Evolutionary conservation across 176 grass and related monocot species (phyloP), one percentile per base, ranked within the genome.

Genomic region (Metroxylon sagu): DNA sequence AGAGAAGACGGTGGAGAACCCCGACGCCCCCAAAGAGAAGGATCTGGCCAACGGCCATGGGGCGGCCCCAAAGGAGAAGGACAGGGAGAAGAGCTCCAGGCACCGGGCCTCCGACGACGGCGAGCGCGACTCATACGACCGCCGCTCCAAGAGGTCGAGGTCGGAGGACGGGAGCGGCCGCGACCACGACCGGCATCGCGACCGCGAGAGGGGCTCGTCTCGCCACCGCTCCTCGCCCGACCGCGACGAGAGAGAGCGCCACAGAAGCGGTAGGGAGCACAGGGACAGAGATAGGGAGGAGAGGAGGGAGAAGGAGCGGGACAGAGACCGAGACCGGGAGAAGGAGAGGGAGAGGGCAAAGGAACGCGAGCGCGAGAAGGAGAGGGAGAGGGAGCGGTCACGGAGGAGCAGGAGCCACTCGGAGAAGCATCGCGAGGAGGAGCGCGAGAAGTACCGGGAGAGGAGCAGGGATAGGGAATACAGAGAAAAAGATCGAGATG

Each of bases 1-100:
- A 19, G 93, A 98, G 69, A 98, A 92, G 84, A 69, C 84, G 50
- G 93, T 98, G 8, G 93, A 89, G 65, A 65, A 63, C 5, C 72
- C 79, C 6, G 64, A 48, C 25, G 49, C 57, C 3, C 35, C 7
- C 35, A 39, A 39, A 39, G 35, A 39, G 35, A 39, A 39, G 35
- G 35, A 39, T 2, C 66, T 49, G 59, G 56, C 79, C 16, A 92
- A 92, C 74, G 91, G 90, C 26, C 25, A 59, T 17, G 53, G 69
- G 12, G 59, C 28, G 5, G 51, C 52, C 18, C 68, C 71, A 15
- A 74, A 57, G 18, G 79, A 76, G 59, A 88, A 92, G 76, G 87
- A 85, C 19, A 64, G 82, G 49, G 54, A 78, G 12, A 73, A 78
- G 65, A 49, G 77, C 28, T 82, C 87, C 16, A 82, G 72, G 73